Conservation (phyloP, 805 yeast species). For the Sugiyamaella marilandica region DNA sequence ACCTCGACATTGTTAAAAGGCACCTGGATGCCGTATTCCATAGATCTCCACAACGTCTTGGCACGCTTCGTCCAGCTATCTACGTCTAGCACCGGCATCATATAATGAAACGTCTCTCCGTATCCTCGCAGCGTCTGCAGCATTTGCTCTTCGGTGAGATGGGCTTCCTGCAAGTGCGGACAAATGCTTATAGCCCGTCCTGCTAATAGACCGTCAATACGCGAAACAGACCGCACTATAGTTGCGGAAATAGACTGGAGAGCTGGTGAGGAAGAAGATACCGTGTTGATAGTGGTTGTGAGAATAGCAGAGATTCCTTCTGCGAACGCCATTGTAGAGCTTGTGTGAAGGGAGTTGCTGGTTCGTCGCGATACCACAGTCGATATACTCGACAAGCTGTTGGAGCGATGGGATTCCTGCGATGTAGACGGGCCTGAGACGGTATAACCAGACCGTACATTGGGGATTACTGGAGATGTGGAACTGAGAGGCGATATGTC, state of each 20-base stretch:
- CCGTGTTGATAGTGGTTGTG: not conserved
- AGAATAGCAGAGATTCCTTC: not conserved
- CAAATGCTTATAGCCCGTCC: not conserved
- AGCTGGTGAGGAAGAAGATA: not conserved
- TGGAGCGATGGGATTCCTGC: not conserved
- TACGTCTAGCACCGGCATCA: constrained; percentile 15
- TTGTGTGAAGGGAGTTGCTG: not conserved
- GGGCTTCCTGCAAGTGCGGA: constrained; percentile 4
- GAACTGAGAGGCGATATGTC: not conserved
- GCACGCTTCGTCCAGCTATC: constrained; percentile 17
- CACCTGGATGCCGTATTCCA: constrained; percentile 10
- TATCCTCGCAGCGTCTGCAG: constrained; percentile 15
- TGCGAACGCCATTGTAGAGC: not conserved
- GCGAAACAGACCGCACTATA: not conserved
- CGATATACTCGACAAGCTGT: not conserved
- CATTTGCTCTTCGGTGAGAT: constrained; percentile 21
- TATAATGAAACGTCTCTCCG: constrained; percentile 6
- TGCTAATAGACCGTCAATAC: not conserved
- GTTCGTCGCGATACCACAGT: not conserved
- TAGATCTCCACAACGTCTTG: constrained; percentile 16
- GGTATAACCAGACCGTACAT: too few species aligned
- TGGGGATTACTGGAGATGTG: not conserved
- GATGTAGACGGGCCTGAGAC: too few species aligned
- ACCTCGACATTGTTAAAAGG: constrained; percentile 5
- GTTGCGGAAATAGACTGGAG: not conserved